A percentile compares a stretch with the other conserved stretches of the same genome.
Conservation (phyloP, 1,139 yeast genomes). For the Saccharomyces pastorianus region DNA sequence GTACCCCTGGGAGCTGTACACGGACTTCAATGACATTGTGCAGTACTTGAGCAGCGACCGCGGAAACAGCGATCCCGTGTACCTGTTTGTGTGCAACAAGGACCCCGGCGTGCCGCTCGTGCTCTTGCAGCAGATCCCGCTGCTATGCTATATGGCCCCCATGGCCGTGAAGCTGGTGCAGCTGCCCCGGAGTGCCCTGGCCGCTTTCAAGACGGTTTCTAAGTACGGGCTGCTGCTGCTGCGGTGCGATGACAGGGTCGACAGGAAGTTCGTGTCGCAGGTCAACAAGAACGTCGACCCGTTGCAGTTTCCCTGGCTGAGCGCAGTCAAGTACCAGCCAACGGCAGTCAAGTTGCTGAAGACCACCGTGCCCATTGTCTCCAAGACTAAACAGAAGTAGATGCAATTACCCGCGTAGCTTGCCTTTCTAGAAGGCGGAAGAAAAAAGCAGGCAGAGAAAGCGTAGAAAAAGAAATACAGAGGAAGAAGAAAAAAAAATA, state of each 20-base stretch:
- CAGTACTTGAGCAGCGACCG: constrained; percentile 8
- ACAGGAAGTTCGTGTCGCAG: constrained; percentile 14
- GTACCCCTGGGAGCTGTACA: constrained; percentile 17
- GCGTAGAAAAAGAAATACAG: constrained; percentile 1
- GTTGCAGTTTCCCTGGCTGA: constrained; percentile 24
- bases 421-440: constrained; percentile 3
- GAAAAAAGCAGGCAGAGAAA: constrained; percentile 3
- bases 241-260: constrained; percentile 16
- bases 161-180: constrained; percentile 21
- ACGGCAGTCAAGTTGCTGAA: constrained; percentile 11
- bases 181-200: constrained; percentile 22
- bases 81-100: constrained; percentile 25
- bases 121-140: constrained; percentile 25
- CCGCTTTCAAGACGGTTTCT: neutral
- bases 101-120: constrained; percentile 21
- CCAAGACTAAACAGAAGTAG: constrained; percentile 2
- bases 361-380: constrained; percentile 11
- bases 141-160: constrained; percentile 18
- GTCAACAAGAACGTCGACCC: constrained; percentile 14
- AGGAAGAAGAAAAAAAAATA: neutral
- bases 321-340: constrained; percentile 5
- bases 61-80: constrained; percentile 3
- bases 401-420: neutral
- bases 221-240: constrained; percentile 23
- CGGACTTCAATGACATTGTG: constrained; percentile 22